Conservation (phyloP, 2,329 filamentous ascomycete genomes). For the Sclerotinia glacialis region DNA sequence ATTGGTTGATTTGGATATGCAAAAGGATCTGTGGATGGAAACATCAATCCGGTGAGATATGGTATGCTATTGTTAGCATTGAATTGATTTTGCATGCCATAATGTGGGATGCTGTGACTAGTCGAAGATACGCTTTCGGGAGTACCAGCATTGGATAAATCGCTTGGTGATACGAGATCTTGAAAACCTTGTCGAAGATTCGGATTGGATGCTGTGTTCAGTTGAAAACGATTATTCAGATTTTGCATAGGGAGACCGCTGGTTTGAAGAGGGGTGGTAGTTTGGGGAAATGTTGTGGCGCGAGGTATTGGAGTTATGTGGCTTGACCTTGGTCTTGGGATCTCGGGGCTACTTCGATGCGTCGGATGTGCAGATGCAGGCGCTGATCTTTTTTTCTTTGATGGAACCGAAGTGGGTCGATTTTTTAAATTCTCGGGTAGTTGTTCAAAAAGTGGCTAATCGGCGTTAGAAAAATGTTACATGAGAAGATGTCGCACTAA, state of each 20-base stretch:
- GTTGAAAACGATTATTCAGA: constrained; percentile 28
- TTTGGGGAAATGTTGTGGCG: constrained; percentile 36
- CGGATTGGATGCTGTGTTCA: constrained; percentile 32
- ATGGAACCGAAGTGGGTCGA: constrained; percentile 41
- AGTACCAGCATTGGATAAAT: constrained; percentile 34
- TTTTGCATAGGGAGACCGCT: constrained; percentile 26
- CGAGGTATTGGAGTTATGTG: constrained; percentile 24
- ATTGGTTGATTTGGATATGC: constrained; percentile 73
- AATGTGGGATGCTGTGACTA: constrained; percentile 27
- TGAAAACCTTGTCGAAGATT: constrained; percentile 35
- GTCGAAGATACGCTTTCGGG: constrained; percentile 31
- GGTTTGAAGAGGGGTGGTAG: constrained; percentile 33
- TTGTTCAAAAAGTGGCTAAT: constrained; percentile 76
- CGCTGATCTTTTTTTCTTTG: constrained; percentile 57
- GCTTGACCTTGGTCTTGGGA: constrained; percentile 23
- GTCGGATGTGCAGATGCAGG: constrained; percentile 44
- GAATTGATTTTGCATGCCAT: constrained; percentile 40
- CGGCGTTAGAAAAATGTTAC: constrained; percentile 30
- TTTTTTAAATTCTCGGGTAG: constrained; percentile 70
- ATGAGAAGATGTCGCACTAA: constrained; percentile 45
- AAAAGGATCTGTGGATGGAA: constrained; percentile 73
- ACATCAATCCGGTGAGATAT: constrained; percentile 76
- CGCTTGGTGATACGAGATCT: constrained; percentile 33
- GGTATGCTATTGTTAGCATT: constrained; percentile 46
- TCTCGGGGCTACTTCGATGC: constrained; percentile 33